Percentiles rank a stretch among this genome's conserved stretches.
phyloP scores from a whole-genome alignment of 768 basidiomycete species.

The Trametes maxima region DNA sequence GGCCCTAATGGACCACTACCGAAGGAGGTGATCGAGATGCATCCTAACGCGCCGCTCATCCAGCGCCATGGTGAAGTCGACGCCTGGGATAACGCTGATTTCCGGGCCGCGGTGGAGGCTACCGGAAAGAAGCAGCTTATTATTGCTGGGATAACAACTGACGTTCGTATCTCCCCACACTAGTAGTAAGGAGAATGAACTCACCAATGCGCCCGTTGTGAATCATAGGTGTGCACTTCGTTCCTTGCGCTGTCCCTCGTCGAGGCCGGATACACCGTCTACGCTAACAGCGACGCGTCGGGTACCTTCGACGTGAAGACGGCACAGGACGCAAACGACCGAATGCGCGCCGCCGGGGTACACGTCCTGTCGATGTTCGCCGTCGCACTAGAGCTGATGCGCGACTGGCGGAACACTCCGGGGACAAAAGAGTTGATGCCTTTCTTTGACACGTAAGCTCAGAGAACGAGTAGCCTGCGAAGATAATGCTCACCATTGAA shows the following conservation, averaged over 20 bases:
- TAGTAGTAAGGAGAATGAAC: not conserved
- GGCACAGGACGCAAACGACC: constrained; percentile 48
- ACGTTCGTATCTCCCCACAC: constrained; percentile 35
- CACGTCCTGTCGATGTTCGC: constrained; percentile 49
- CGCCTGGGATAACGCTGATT: constrained; percentile 54
- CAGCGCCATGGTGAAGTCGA: constrained; percentile 52
- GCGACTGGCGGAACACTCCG: constrained; percentile 54
- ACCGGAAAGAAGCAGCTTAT: constrained; percentile 54
- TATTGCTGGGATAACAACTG: constrained; percentile 52
- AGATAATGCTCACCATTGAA: too few species aligned
- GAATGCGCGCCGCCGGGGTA: constrained; percentile 51
- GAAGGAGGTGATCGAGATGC: constrained; percentile 47
- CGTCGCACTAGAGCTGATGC: constrained; percentile 48
- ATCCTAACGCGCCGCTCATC: constrained; percentile 47
- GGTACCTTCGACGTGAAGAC: constrained; percentile 44
- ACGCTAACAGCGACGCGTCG: constrained; percentile 49
- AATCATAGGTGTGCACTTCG: constrained; percentile 46
- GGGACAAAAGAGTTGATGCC: constrained; percentile 45
- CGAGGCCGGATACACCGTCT: constrained; percentile 50
- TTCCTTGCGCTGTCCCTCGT: constrained; percentile 50
- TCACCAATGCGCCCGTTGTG: not conserved
- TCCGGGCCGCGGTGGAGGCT: constrained; percentile 47
- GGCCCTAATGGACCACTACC: constrained; percentile 54
- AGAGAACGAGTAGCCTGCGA: too few species aligned
- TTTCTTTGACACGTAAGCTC: constrained; percentile 47